Base-by-base conservation (phyloP, 306 rosid species). In the Vigna reflexopilosa region DNA sequence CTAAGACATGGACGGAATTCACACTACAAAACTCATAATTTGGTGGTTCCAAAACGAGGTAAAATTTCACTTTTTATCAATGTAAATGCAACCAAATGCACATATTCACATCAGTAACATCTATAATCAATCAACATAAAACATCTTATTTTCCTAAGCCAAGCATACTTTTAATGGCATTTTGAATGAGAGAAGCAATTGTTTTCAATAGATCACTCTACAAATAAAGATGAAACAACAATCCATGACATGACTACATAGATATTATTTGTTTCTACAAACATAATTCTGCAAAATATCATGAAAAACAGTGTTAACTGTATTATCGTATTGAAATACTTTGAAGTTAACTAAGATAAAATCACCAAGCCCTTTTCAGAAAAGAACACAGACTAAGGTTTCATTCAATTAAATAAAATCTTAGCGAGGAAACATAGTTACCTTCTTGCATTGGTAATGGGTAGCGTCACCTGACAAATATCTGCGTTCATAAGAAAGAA, bases 401-500 rank as follows among this genome's bases (percentile, higher is more conserved):
- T 38, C 58, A 75, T 61, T 61, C 19, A 55, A 19, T 19, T 32
- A 72, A 48, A 22, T 26, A 66, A 59, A 48, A 20, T 0, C 10
- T 16, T 70, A 40, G 61, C 10, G 16, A 62, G 22, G 76, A 24
- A 62, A 55, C 52, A 13, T 6, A 57, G 84, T 72, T 84, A 92
- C 99, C 70, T 79, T 49, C 75, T 90, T 83, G 93, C 99, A 95
- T 44, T 40, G 51, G 62, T 74, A 40, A 77, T 84, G 16, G 13
- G 51, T 4, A 75, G 73, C 45, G 45, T 66, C 89, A 10, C 71
- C 83, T 17, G 97, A 88, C 76, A 94, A 86, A 80, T 69, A 64
- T 84, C 98, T 81, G n/a, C 79, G 90, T 59, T 91, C 91, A 78
- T 71, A 80, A 74, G 85, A 87, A 59, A 93, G 81, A 78, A 96